A percentile compares a stretch with the other conserved stretches of the same genome.
Evolutionary conservation across 352 stramenopile genomes (phyloP).

Genomic region (Pythium aristosporum): DNA sequence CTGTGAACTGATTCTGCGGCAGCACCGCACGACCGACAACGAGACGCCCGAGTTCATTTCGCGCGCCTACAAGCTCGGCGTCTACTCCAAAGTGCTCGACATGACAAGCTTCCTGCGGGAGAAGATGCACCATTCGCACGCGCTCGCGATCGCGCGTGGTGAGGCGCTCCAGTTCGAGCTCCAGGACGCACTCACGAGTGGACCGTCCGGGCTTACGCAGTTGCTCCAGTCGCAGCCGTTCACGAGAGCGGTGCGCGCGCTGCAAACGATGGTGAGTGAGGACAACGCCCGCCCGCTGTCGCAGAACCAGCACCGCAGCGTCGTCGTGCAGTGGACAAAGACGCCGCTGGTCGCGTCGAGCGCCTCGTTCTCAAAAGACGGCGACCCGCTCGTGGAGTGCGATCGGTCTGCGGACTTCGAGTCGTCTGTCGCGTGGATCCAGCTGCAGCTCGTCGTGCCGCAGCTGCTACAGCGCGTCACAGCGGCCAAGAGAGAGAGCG

Average conservation of each 20-base stretch:
- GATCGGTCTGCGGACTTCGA: conserved; percentile 59
- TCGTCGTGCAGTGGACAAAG: conserved; percentile 70
- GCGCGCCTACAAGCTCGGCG: conserved; percentile 74
- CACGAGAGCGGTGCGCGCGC: conserved; percentile 29
- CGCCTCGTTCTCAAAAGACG: conserved; percentile 44
- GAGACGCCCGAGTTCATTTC: conserved; percentile 84
- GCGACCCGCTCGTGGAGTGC: conserved; percentile 47
- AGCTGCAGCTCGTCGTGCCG: conserved; percentile 50
- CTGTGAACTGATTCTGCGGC: conserved; percentile 41
- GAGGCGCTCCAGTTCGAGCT: conserved; percentile 63
- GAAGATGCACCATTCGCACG: conserved; percentile 76
- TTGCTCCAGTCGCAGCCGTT: conserved; percentile 45
- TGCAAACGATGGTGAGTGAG: conserved; percentile 44
- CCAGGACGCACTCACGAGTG: conserved; percentile 42
- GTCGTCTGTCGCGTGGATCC: conserved; percentile 59
- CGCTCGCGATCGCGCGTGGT: conserved; percentile 59
- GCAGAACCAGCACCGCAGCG: conserved; percentile 78
- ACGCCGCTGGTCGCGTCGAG: conserved; percentile 34
- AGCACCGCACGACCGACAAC: conserved; percentile 54
- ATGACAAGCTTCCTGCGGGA: conserved; percentile 79
- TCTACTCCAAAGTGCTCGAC: conserved; percentile 83
- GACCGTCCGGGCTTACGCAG: conserved; percentile 48
- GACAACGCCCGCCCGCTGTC: conserved; percentile 34
- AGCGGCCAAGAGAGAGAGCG: not conserved
- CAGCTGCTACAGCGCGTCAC: conserved; percentile 48